Evolutionary conservation across 768 basidiomycete genomes (phyloP).

Genomic region (Thelephora aurantiotincta): DNA sequence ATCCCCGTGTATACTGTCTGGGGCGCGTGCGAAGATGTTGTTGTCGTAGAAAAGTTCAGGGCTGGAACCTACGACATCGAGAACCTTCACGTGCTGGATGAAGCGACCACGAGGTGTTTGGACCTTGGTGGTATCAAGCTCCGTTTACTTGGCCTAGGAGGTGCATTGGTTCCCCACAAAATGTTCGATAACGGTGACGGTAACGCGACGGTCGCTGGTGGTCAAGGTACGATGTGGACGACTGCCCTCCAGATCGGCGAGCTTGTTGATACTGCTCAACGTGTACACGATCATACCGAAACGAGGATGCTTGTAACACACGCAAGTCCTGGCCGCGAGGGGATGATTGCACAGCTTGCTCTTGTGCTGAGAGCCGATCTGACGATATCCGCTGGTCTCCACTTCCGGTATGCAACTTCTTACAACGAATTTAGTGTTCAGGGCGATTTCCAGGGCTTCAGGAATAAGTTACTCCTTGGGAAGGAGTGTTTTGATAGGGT

Average conservation of each 20-base stretch:
- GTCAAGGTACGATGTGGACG: slow-evolving; percentile 98
- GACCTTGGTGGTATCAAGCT: slow-evolving; percentile 91
- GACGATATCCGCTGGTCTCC: slow-evolving; percentile 86
- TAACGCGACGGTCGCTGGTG: slow-evolving; percentile 92
- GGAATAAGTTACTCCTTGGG: slow-evolving; percentile 61
- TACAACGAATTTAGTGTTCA: slow-evolving; percentile 97
- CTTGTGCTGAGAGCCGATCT: slow-evolving; percentile 89
- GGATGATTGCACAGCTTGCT: slow-evolving; percentile 80
- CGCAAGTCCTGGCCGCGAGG: slow-evolving; percentile 85
- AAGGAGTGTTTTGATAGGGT: slow-evolving; percentile 80
- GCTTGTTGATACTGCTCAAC: slow-evolving; percentile 91
- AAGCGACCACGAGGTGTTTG: slow-evolving; percentile 85
- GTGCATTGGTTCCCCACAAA: slow-evolving; percentile 90
- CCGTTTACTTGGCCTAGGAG: slow-evolving; percentile 89
- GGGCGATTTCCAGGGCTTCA: slow-evolving; percentile 77
- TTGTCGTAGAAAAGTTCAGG: slow-evolving; percentile 87
- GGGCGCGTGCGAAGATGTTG: slow-evolving; percentile 95
- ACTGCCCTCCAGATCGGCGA: slow-evolving; percentile 96
- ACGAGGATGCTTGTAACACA: slow-evolving; percentile 91
- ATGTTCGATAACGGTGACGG: slow-evolving; percentile 93
- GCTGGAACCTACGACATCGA: slow-evolving; percentile 67
- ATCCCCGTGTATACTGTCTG: slow-evolving; percentile 94
- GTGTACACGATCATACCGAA: slow-evolving; percentile 85
- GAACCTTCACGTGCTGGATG: slow-evolving; percentile 87
- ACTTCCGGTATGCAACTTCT: slow-evolving; percentile 92